Evolutionary conservation across 2,329 filamentous ascomycete genomes (phyloP), one percentile per base, ranked within the genome.

Genomic region (Ophiostoma ips): DNA sequence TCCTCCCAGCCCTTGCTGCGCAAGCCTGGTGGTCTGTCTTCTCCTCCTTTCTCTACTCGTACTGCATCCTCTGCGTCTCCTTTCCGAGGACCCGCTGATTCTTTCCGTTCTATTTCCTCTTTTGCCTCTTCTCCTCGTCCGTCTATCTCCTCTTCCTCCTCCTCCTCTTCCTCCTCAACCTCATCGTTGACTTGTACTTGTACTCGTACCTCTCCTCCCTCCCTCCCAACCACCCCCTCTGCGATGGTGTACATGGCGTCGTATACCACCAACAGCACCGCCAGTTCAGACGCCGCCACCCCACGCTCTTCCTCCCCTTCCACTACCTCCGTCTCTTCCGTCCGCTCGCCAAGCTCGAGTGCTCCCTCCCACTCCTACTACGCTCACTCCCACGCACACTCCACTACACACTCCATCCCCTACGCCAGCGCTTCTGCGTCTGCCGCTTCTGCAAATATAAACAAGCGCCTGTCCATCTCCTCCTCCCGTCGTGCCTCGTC

Each of bases 291-390:
- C 65, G 68, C 73, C 61, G 70, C 70, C 61, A 76, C 73, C 50
- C 73, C 75, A 63, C 70, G 71, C 58, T 76, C 74, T 46, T 64
- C 67, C 48, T 76, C 73, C 53, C 71, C 73, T 45, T 71, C 24
- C 24, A 28, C 74, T 46, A 64, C 67, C 48, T 76, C 73, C 53
- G 71, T 73, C 44, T 70, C 70, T 24, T 71, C 71, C 48, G 67
- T 61, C 55, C 71, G 68, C 53, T 71, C 71, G 24, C 24, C 24
- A 8, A 28, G 24, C 38, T 71, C n/a, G n/a, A n/a, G n/a, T n/a
- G n/a, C n/a, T n/a, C n/a, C n/a, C n/a, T n/a, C 70, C 51, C 68
- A 71, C 58, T 70, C 71, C 47, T 70, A 31, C 31, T 18, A 8
- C 16, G 7, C 44, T 12, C 34, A 33, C 18, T 13, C 31, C 15